Percentiles rank a stretch among this genome's conserved stretches.
Evolutionary conservation across 495 filamentous ascomycete species (phyloP).

Genomic region (Penicillium argentinense): DNA sequence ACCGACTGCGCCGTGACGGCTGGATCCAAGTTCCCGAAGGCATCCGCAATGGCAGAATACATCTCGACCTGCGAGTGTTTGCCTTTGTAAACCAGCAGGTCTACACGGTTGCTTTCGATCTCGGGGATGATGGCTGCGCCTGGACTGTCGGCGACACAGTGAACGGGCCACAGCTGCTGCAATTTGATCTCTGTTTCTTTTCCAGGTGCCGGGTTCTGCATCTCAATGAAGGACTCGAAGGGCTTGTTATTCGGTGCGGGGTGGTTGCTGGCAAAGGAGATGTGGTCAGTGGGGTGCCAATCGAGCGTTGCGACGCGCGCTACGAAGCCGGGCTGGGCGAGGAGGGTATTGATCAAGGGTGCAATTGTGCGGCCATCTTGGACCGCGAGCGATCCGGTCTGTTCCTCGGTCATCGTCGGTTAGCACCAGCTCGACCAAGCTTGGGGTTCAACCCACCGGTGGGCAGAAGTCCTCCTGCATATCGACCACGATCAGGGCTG

Average conservation of each 20-base stretch:
- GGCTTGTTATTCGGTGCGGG: slow-evolving; percentile 60
- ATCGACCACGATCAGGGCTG: slow-evolving; percentile 75
- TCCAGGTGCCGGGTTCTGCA: slow-evolving; percentile 62
- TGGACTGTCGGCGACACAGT: slow-evolving; percentile 75
- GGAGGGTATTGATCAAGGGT: slow-evolving; percentile 71
- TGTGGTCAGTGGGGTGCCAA: slow-evolving; percentile 80
- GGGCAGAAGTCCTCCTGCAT: slow-evolving; percentile 97
- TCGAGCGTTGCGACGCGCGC: slow-evolving; percentile 83
- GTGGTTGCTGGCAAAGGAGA: slow-evolving; percentile 89
- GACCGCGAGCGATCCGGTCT: slow-evolving; percentile 85
- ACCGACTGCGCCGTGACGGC: slow-evolving; percentile 40
- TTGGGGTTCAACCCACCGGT: slow-evolving; percentile 54
- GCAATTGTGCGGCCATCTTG: slow-evolving; percentile 66
- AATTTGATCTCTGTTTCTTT: slow-evolving; percentile 62
- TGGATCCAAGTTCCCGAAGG: slow-evolving; percentile 57
- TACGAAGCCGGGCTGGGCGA: slow-evolving; percentile 65
- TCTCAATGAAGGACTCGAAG: slow-evolving; percentile 60
- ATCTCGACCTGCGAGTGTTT: slow-evolving; percentile 73
- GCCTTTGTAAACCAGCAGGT: slow-evolving; percentile 76
- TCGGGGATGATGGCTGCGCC: slow-evolving; percentile 78
- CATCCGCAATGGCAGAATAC: slow-evolving; percentile 86
- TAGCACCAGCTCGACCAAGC: slow-evolving; percentile 12
- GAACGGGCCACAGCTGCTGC: slow-evolving; percentile 81
- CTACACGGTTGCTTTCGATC: slow-evolving; percentile 58
- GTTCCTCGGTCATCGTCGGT: slow-evolving; percentile 3